Evolutionary conservation across 176 grass and related monocot genomes (phyloP), one percentile per base, ranked within the genome.

Genomic region (Oryza brachyantha): DNA sequence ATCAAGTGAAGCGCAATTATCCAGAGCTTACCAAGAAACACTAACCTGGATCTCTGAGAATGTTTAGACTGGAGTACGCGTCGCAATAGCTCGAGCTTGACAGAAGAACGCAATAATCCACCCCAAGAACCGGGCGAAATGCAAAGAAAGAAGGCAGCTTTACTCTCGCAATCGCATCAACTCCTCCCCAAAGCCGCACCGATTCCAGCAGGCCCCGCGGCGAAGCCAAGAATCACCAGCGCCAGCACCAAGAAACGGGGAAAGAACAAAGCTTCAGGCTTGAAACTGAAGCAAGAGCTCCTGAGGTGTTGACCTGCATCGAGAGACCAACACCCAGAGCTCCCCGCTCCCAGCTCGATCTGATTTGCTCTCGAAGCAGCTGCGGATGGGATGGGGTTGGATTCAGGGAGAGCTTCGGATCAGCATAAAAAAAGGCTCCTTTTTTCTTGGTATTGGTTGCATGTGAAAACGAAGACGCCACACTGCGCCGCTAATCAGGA

Each of bases 381-480:
- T 16, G 72, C 65, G 17, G 46, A 34, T 86, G 2, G 27, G 5
- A 19, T 25, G 70, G 21, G 27, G 5, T 26, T 25, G 70, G 21
- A 17, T 48, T 62, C 16, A 64, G 85, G 45, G 37, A 66, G 60
- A 52, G 36, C 34, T 8, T 17, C 16, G 37, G 46, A 77, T 68
- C 12, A 58, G 25, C 85, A 73, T 42, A 66, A 66, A 67, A 75
- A 79, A 83, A 43, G 14, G 43, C 1, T 54, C 48, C 19, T 21
- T 37, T 10, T 68, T 14, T 80, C 78, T 80, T 73, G 79, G 74
- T 26, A 64, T 73, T 72, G 10, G 48, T 78, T 78, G 80, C 80
- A 74, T 83, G 86, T 83, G 86, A 88, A 83, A 83, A 36, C 68
- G 48, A 58, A 9, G 61, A 73, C 38, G 36, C 35, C 36, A 34